Percentiles rank a stretch among this genome's conserved stretches.
Evolutionary conservation across 1,284 basidiomycete genomes (phyloP).

Genomic region (Ustilago esculenta): DNA sequence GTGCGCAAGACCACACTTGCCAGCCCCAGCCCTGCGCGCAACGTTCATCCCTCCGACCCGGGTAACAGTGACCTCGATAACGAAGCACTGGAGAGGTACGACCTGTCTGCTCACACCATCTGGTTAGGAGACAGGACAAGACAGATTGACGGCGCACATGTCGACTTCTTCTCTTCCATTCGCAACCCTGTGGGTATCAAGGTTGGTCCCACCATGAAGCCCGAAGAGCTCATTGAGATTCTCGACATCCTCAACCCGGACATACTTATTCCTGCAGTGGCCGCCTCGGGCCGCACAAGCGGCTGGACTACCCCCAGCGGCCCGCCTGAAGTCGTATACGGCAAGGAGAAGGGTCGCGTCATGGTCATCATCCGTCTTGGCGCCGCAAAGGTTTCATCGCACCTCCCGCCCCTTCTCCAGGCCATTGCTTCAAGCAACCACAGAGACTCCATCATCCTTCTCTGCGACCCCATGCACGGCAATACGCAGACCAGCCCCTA

Average conservation of each 20-base stretch:
- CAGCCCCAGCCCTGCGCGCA: constrained; percentile 26
- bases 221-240: constrained; percentile 81
- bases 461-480: constrained; percentile 97
- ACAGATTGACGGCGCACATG: constrained; percentile 89
- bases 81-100: constrained; percentile 72
- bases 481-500: constrained; percentile 70
- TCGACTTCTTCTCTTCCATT: constrained; percentile 82
- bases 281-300: constrained; percentile 11
- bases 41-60: constrained; percentile 27
- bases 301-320: constrained; percentile 27
- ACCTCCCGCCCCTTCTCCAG: constrained; percentile 83
- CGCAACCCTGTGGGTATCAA: constrained; percentile 97
- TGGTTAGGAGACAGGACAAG: constrained; percentile 99
- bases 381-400: constrained; percentile 76
- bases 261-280: constrained; percentile 56
- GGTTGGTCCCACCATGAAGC: constrained; percentile 86
- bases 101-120: constrained; percentile 89
- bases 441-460: constrained; percentile 79
- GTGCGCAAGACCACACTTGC: constrained; percentile 36
- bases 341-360: constrained; percentile 79
- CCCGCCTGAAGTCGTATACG: constrained; percentile 24
- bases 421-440: constrained; percentile 83
- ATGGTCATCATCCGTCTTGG: constrained; percentile 94
- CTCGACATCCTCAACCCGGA: constrained; percentile 83
- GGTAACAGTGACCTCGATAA: constrained; percentile 31